Evolutionary conservation across 2,329 filamentous ascomycete species (phyloP), one percentile per base, ranked within the genome.

Genomic region (Cordyceps cateniannulata): DNA sequence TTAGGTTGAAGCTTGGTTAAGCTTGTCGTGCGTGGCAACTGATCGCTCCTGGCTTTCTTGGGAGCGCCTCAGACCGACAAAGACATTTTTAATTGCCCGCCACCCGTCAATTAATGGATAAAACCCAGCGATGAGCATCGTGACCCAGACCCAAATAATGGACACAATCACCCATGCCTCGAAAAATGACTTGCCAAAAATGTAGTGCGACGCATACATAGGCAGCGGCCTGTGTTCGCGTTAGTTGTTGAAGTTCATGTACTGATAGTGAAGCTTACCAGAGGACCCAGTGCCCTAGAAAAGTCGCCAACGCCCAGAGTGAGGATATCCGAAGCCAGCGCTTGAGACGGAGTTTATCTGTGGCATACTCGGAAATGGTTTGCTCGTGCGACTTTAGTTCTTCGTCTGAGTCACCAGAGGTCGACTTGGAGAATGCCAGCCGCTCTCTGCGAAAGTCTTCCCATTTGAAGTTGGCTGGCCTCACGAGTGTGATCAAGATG

Each of bases 131-230:
- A 82, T 68, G 0, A 83, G 67, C 72, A 81, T 74, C 0, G 79
- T 81, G 0, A 70, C 66, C 80, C 80, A 83, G 3, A 81, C 73
- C 80, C 80, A 83, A 32, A 83, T 77, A 18, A 83, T 78, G 0
- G 75, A 74, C 0, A 83, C 69, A 0, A 79, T 71, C 1, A 83
- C 67, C 80, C 80, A 83, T 0, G 78, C 80, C 1, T 71, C 69
- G 53, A 77, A 83, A 62, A 83, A 83, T 38, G 68, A 68, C 59
- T 77, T 76, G 1, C 71, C 70, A 63, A 82, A 82, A 0, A 82
- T 69, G 60, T 82, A 82, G 9, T 75, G 73, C 0, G 78, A 74
- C 0, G 75, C 81, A 64, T 83, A 83, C 79, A 83, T 83, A 0
- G 80, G 80, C 49, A 83, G 69, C 0, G 81, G 81, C 71, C 69